phyloP scores from a whole-genome alignment of 2,329 filamentous ascomycete species.

The Rhexocercosporidium sp. region DNA sequence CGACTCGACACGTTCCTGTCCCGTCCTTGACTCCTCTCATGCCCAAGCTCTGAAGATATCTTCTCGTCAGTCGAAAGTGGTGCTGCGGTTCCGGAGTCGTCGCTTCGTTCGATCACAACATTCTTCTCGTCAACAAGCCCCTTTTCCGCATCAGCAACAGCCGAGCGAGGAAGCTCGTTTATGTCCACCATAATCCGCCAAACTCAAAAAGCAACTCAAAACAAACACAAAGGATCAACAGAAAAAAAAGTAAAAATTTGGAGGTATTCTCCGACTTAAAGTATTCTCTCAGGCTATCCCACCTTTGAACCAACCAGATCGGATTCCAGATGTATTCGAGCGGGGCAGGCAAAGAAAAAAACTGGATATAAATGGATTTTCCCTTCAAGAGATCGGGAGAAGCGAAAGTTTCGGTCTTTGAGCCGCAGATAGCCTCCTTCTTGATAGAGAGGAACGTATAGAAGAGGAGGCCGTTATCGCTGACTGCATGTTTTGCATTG shows the following conservation, averaged over 20 bases:
- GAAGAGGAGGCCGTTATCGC: neutral
- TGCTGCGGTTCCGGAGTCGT: slow-evolving; percentile 5
- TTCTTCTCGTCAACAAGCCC: slow-evolving; percentile 10
- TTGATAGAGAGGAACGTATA: neutral
- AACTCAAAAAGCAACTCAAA: neutral
- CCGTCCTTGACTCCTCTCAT: neutral
- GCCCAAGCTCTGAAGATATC: neutral
- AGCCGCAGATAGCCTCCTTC: neutral
- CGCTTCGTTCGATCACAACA: neutral
- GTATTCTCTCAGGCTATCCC: slow-evolving; percentile 1
- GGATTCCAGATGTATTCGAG: neutral
- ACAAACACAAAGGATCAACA: neutral
- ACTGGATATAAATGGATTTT: neutral
- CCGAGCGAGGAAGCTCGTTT: neutral
- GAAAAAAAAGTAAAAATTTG: neutral
- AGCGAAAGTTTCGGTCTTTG: neutral
- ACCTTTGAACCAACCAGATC: slow-evolving; percentile 4
- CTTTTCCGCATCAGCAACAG: slow-evolving; percentile 14
- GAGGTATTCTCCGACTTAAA: neutral
- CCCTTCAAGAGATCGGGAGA: neutral
- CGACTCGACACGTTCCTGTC: neutral
- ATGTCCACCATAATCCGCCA: neutral
- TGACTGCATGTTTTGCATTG: neutral
- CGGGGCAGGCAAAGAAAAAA: slow-evolving; percentile 5
- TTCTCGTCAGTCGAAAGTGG: neutral